phyloP scores from a whole-genome alignment of 2,329 filamentous ascomycete genomes.

The Harringtonia aguacate region DNA sequence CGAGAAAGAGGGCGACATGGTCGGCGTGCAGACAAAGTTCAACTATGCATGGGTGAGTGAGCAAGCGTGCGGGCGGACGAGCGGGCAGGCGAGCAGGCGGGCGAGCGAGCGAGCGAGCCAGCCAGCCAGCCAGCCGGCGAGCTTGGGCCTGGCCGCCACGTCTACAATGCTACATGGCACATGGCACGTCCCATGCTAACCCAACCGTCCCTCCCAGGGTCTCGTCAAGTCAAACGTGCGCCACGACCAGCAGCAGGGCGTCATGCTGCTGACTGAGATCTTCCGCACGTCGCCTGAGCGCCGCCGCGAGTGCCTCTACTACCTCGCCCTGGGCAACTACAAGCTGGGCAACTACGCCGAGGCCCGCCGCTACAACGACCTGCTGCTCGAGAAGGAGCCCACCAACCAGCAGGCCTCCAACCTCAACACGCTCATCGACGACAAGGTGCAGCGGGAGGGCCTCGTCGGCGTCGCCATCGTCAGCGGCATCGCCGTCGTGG shows the following conservation, averaged over 20 bases:
- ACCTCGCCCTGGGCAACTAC: constrained; percentile 93
- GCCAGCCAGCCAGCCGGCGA: no score
- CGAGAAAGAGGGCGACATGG: constrained; percentile 95
- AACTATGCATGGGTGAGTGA: constrained; percentile 93
- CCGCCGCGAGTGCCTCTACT: constrained; percentile 95
- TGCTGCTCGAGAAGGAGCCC: constrained; percentile 82
- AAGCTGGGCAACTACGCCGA: constrained; percentile 97
- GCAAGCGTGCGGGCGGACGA: no score
- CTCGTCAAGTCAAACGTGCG: constrained; percentile 86
- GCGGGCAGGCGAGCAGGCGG: no score
- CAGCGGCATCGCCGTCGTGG: constrained; percentile 82
- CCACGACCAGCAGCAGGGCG: constrained; percentile 84
- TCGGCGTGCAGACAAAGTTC: constrained; percentile 96
- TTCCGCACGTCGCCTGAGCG: constrained; percentile 90
- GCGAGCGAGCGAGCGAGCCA: no score
- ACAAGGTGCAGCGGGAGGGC: constrained; percentile 91
- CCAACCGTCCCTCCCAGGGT: constrained; percentile 47
- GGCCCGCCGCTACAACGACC: constrained; percentile 87
- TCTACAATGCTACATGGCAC: no score
- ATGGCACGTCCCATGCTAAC: no score
- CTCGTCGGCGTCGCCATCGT: constrained; percentile 91
- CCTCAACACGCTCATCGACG: constrained; percentile 79
- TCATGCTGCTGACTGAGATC: constrained; percentile 89
- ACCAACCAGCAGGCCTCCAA: constrained; percentile 84
- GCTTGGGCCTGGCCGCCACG: no score